Evolutionary conservation across 2,329 filamentous ascomycete genomes (phyloP), one percentile per base, ranked within the genome.

Genomic region (Proliferodiscus dingleyae): DNA sequence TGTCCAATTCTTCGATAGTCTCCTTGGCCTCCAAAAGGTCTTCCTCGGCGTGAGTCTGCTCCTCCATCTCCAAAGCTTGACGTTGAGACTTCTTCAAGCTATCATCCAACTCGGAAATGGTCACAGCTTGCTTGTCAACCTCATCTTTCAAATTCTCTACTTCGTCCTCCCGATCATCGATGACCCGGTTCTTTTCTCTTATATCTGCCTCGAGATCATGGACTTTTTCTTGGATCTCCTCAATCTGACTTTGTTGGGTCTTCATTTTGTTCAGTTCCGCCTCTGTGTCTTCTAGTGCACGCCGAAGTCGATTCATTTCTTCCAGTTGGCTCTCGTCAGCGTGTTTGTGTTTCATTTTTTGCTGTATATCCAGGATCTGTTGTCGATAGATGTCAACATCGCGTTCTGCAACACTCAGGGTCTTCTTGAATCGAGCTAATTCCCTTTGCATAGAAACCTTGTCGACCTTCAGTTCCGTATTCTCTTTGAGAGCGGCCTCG

Each of bases 391-490:
- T 76, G 61, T 95, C 90, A 2, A 97, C 75, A 50, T 96, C 89
- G 54, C 82, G 83, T 69, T 97, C 90, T 3, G 91, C 90, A 18
- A 81, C 78, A 16, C 79, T 80, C 9, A 98, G 73, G 32, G 85
- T 84, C 64, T 95, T 97, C 64, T 87, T 87, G 69, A 91, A 93
- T 54, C 83, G 82, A 56, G 86, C 81, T 15, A 98, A 75, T 58
- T 98, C 93, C 49, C 84, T 80, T 63, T 93, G 83, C 80, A 97
- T 86, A 0, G 88, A 91, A 49, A 94, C 80, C 62, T 88, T 88
- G 68, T 93, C 85, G 47, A 95, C 89, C 66, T 97, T 97, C 44
- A 98, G 80, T 55, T 95, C 90, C 3, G 93, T 94, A 63, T 98
- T 98, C 67, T 98, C 93, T 63, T 87, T 89, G 22, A 98, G 71